These are phyloP conservation scores for Vitis cinerea DNA, from an alignment of 164 flowering plant species.

Conservation along the genomic window DNA sequence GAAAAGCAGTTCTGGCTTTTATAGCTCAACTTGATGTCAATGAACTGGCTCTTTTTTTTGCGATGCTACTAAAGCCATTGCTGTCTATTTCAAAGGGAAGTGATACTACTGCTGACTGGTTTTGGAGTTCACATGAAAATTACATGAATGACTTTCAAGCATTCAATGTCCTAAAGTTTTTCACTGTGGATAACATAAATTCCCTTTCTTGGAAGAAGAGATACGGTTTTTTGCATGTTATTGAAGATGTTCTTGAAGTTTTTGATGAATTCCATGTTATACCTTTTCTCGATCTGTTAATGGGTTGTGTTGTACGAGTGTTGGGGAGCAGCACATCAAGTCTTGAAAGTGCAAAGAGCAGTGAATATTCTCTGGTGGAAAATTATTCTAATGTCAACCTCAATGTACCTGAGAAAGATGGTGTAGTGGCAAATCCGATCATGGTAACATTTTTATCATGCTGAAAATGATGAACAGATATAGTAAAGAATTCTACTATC, in stretches of 20 bases:
- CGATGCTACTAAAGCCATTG: slow-evolving; percentile 60
- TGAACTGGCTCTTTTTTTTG: slow-evolving; percentile 80
- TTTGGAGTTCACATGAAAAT: slow-evolving; percentile 28
- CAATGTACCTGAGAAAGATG: slow-evolving; percentile 11
- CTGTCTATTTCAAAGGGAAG: slow-evolving; percentile 26
- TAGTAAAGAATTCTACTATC: not conserved
- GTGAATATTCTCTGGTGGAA: slow-evolving; percentile 17
- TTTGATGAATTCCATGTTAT: slow-evolving; percentile 68
- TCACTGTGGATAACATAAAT: slow-evolving; percentile 39
- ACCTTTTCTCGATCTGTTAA: slow-evolving; percentile 73
- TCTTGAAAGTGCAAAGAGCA: slow-evolving; percentile 31
- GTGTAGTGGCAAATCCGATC: slow-evolving; percentile 13
- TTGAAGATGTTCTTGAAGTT: slow-evolving; percentile 69
- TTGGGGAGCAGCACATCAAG: slow-evolving; percentile 57
- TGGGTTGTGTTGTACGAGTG: slow-evolving; percentile 75
- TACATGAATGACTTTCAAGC: slow-evolving; percentile 34
- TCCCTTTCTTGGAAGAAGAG: slow-evolving; percentile 71
- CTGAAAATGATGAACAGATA: not conserved
- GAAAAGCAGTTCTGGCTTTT: slow-evolving; percentile 84
- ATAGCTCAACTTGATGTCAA: slow-evolving; percentile 67
- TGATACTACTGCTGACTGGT: slow-evolving; percentile 26
- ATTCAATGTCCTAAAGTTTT: slow-evolving; percentile 32
- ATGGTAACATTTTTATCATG: slow-evolving; percentile 35
- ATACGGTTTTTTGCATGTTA: slow-evolving; percentile 78
- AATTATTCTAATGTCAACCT: slow-evolving; percentile 7